A percentile compares a stretch with the other conserved stretches of the same genome.
phyloP scores from a whole-genome alignment of 345 rosid species.

The Gynandropsis gynandra region DNA sequence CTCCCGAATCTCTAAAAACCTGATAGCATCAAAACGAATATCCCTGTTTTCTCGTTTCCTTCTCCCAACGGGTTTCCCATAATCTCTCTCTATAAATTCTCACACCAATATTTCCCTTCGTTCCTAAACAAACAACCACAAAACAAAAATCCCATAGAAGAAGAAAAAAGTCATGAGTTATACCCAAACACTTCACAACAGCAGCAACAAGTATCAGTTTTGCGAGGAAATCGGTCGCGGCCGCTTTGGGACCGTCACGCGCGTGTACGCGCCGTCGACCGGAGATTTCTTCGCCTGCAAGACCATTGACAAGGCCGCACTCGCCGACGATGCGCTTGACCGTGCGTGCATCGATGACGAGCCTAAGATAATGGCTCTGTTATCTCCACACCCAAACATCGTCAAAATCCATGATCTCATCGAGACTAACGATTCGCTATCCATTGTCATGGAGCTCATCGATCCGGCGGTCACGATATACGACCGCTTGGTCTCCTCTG shows the following conservation, averaged over 20 bases:
- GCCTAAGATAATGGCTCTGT: slow-evolving; percentile 54
- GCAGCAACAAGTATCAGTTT: slow-evolving; percentile 41
- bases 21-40: slow-evolving; percentile 25
- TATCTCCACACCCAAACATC: slow-evolving; percentile 56
- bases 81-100: slow-evolving; percentile 14
- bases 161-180: slow-evolving; percentile 13
- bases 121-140: slow-evolving; percentile 5
- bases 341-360: slow-evolving; percentile 62
- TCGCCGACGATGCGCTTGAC: slow-evolving; percentile 45
- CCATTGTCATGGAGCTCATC: slow-evolving; percentile 56
- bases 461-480: slow-evolving; percentile 44
- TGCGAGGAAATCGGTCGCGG: slow-evolving; percentile 80
- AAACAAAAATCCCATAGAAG: neutral
- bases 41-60: neutral
- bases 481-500: slow-evolving; percentile 28
- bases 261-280: slow-evolving; percentile 40
- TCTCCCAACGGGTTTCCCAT: too few relatives aligned
- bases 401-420: slow-evolving; percentile 40
- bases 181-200: slow-evolving; percentile 27
- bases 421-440: slow-evolving; percentile 51
- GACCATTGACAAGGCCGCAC: slow-evolving; percentile 48
- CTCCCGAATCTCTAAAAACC: neutral
- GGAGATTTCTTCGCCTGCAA: slow-evolving; percentile 59
- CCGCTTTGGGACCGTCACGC: slow-evolving; percentile 53
- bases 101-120: neutral